Evolutionary conservation across 2,329 filamentous ascomycete genomes (phyloP), one percentile per base, ranked within the genome.

Genomic region (Ceratocystis diversiconidia): DNA sequence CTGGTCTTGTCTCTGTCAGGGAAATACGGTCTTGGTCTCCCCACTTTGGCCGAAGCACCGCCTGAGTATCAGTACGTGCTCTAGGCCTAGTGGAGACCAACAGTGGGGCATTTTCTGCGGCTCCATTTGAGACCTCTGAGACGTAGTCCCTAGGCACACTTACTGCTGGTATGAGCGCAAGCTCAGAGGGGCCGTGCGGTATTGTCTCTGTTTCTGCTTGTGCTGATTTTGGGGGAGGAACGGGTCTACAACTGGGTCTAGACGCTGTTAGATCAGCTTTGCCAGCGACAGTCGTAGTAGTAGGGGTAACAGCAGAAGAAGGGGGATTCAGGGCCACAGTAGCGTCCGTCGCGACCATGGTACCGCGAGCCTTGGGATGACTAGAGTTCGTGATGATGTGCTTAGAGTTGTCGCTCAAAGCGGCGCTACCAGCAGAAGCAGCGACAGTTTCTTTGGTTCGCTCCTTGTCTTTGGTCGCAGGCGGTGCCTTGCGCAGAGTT

Each of bases 141-240:
- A 41, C 59, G 44, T 25, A 30, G 52, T 28, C n/a, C 22, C 3
- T 32, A 28, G 46, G 7, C 15, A n/a, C 61, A 30, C n/a, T 44
- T n/a, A 43, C 44, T 17, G 36, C 61, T 48, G 25, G 25, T 61
- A 19, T 12, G 17, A 44, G 63, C 60, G 28, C 64, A 46, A 59
- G 41, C 41, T 44, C 32, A 60, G 50, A 63, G 50, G 59, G 66
- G 59, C 63, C 66, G 63, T 67, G 66, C 66, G 63, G 50, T 30
- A 28, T 50, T 65, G 66, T 63, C 61, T 67, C 66, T 67, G 66
- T 65, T 65, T 65, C 48, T 59, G 25, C 61, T 41, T 50, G 44
- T 63, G 25, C 61, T 50, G 61, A 32, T 32, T 63, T 48, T 15
- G 25, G 22, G 30, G 19, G 52, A 59, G 17, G 55, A 28, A 28